A percentile compares a stretch with the other conserved stretches of the same genome.
These are phyloP conservation scores for Metschnikowia hibisci DNA, from an alignment of 805 yeast species.

Conservation along the genomic window DNA sequence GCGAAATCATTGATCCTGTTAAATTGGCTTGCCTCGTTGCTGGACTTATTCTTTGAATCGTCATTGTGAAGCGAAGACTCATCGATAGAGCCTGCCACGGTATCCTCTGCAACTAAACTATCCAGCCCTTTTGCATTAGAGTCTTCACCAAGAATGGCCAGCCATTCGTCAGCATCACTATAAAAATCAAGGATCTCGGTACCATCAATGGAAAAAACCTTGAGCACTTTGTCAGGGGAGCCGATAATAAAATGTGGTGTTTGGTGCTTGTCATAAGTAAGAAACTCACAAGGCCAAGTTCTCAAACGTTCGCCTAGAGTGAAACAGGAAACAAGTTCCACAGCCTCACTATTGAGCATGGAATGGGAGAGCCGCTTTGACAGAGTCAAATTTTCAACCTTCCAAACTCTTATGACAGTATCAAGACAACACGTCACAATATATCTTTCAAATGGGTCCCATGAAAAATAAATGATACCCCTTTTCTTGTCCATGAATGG, in stretches of 20 bases:
- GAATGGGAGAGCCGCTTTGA: conserved; percentile 26
- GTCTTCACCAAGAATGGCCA: conserved; percentile 14
- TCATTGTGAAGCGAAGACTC: neutral
- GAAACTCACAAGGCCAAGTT: conserved; percentile 60
- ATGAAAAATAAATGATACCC: conserved; percentile 56
- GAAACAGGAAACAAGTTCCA: conserved; percentile 29
- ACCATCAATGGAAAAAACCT: conserved; percentile 38
- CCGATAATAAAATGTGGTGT: conserved; percentile 60
- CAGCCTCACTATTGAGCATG: conserved; percentile 18
- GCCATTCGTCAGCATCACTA: conserved; percentile 29
- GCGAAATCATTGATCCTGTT: conserved; percentile 65
- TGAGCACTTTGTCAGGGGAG: conserved; percentile 64
- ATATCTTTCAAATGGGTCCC: conserved; percentile 70
- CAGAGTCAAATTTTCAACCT: conserved; percentile 35
- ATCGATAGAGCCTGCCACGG: conserved; percentile 2
- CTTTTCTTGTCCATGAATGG: conserved; percentile 24
- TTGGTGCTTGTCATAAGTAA: conserved; percentile 35
- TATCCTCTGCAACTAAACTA: conserved; percentile 5
- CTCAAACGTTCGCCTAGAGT: conserved; percentile 38
- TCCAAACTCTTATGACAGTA: conserved; percentile 67
- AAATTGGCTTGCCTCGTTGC: conserved; percentile 20
- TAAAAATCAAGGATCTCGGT: conserved; percentile 41
- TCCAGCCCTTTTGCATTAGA: conserved; percentile 5
- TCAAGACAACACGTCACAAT: conserved; percentile 73
- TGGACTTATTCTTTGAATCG: conserved; percentile 2